Base-by-base conservation (phyloP, 768 basidiomycete species). In the Mycena galericulata region DNA sequence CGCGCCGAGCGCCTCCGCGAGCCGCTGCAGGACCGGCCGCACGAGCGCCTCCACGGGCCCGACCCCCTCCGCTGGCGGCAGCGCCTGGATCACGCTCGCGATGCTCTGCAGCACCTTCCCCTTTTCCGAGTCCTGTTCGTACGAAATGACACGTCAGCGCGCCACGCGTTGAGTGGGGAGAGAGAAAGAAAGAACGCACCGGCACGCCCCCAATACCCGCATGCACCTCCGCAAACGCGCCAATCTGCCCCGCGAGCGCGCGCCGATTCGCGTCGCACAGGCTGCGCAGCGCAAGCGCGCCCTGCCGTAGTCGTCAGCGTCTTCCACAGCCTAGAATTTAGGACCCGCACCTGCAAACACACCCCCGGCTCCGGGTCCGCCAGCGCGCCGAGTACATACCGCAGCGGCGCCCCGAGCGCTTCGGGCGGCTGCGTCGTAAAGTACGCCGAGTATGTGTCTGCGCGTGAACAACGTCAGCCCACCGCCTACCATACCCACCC, bases 61-160 rank as follows among this genome's bases (percentile, higher is more conserved):
- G 29, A 97, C 90, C 62, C 89, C 93, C 46, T 95, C 92, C 45
- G 82, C 82, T 0, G 94, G 90, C 0, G 94, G 91, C 54, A 98
- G 79, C 0, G 96, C 97, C 74, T 98, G 94, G 34, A 98, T 93
- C 4, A 98, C 95, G 69, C 96, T 97, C 2, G 95, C 90, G 57
- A 98, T 97, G 0, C 93, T 94, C 76, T 98, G 93, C 49, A 98
- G 82, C 1, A 98, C 94, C 79, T 97, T 98, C 72, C 89, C 88
- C 79, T 93, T 93, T 78, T 97, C 96, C 24, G 90, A 89, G 72
- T 94, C 93, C 91, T 93, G 72, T 3, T 4, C 17, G 61, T 55
- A 29, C n/a, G n/a, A n/a, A n/a, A n/a, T n/a, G n/a, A n/a, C n/a
- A n/a, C 45, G 40, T 29, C 27, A 24, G 34, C 62, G 22, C 18